A percentile compares a stretch with the other conserved stretches of the same genome.
Conservation (phyloP, 2,329 filamentous ascomycete species). For the Setomelanomma holmii region DNA sequence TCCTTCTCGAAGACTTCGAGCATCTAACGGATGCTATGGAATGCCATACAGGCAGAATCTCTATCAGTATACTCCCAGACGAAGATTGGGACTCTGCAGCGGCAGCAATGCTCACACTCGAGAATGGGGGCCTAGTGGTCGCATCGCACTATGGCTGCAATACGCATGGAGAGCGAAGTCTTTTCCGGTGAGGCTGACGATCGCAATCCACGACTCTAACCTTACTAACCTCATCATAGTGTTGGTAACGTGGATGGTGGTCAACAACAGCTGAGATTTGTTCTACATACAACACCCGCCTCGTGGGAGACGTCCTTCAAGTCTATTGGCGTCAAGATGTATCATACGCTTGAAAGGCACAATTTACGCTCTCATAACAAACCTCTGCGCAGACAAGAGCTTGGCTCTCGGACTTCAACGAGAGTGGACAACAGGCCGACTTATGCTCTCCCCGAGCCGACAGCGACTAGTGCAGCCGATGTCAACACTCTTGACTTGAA, state of each 20-base stretch:
- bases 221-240: not conserved
- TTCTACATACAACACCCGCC: not conserved
- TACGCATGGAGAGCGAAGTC: conserved; percentile 2
- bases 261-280: not conserved
- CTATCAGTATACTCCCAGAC: not conserved
- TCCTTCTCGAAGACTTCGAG: conserved; percentile 7
- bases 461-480: not conserved
- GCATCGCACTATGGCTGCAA: conserved; percentile 9
- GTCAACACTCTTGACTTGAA: conserved; percentile 1
- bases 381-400: not conserved
- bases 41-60: not conserved
- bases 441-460: not conserved
- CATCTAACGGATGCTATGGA: conserved; percentile 2
- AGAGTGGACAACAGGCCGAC: not conserved
- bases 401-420: not conserved
- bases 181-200: conserved; percentile 1
- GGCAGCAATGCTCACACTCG: not conserved
- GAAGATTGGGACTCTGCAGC: not conserved
- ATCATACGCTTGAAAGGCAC: conserved; percentile 2
- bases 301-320: conserved; percentile 2
- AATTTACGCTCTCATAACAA: not conserved
- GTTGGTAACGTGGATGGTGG: not conserved
- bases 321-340: conserved; percentile 1
- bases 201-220: not conserved
- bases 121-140: conserved; percentile 1